Percentiles rank a stretch among this genome's conserved stretches.
Evolutionary conservation across 2,329 filamentous ascomycete genomes (phyloP).

Genomic region (Trichoderma sp.): DNA sequence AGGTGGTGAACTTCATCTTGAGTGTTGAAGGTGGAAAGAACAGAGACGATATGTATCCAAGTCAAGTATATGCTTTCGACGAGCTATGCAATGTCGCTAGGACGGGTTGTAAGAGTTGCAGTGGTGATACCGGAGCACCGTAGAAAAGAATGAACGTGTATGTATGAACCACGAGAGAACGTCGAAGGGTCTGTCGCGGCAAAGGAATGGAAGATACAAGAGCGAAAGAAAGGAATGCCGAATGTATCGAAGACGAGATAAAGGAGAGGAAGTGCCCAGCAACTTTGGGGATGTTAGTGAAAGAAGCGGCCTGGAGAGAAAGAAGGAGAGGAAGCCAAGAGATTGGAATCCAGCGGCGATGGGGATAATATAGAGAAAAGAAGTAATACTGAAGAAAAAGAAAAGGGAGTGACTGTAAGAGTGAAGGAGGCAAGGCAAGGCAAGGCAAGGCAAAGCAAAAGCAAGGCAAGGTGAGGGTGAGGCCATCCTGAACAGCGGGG

Average conservation of each 20-base stretch:
- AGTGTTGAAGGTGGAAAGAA: neutral
- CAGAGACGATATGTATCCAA: neutral
- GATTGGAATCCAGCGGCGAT: conserved; percentile 15
- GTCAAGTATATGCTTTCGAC: conserved; percentile 20
- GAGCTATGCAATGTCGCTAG: conserved; percentile 16
- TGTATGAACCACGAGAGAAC: conserved; percentile 30
- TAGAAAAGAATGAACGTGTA: conserved; percentile 35
- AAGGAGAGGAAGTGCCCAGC: conserved; percentile 45
- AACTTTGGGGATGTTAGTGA: conserved; percentile 31
- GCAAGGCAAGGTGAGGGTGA: neutral
- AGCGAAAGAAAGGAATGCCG: conserved; percentile 35
- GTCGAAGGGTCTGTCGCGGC: conserved; percentile 31
- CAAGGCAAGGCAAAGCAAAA: no score
- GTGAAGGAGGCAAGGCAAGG: neutral
- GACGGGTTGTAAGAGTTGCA: conserved; percentile 18
- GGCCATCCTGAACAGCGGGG: conserved; percentile 15
- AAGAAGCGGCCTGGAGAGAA: conserved; percentile 28
- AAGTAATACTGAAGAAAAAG: neutral
- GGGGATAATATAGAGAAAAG: conserved; percentile 18
- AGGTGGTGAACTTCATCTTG: conserved; percentile 43
- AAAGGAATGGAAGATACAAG: conserved; percentile 40
- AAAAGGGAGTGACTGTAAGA: neutral
- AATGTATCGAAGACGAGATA: conserved; percentile 31
- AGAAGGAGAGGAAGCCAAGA: conserved; percentile 30
- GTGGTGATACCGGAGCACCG: conserved; percentile 43